Evolutionary conservation across 1,284 basidiomycete species (phyloP).

Genomic region (Leccinum subrobustum): DNA sequence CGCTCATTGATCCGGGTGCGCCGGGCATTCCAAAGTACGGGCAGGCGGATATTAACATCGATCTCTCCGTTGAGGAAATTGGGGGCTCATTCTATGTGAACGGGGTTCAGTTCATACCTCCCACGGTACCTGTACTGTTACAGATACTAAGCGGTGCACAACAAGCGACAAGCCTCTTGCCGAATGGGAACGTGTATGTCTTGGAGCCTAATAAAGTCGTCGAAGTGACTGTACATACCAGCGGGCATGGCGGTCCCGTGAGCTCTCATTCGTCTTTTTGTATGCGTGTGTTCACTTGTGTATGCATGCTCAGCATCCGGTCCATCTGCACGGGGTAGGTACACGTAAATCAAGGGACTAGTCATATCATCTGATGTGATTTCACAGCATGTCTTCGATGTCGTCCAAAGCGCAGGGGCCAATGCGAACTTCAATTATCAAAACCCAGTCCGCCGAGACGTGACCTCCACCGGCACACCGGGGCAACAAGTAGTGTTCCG

Average conservation of each 20-base stretch:
- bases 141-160: slow-evolving; percentile 38
- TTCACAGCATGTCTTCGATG: background rate
- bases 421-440: background rate
- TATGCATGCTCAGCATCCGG: slow-evolving; percentile 31
- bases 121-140: slow-evolving; percentile 34
- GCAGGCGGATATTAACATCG: slow-evolving; percentile 32
- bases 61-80: slow-evolving; percentile 16
- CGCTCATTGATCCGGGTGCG: slow-evolving; percentile 34
- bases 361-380: background rate
- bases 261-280: background rate
- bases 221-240: slow-evolving; percentile 30
- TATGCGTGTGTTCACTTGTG: background rate
- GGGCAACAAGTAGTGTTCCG: background rate
- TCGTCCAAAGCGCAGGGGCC: background rate
- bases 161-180: slow-evolving; percentile 28
- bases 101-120: slow-evolving; percentile 23
- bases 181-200: slow-evolving; percentile 28
- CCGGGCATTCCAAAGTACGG: slow-evolving; percentile 32
- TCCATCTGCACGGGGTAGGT: slow-evolving; percentile 31
- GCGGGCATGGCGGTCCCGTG: slow-evolving; percentile 20
- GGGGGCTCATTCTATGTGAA: slow-evolving; percentile 26
- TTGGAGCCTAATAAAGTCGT: slow-evolving; percentile 35
- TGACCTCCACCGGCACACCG: background rate
- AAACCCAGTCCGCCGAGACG: background rate
- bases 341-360: background rate